phyloP scores from a whole-genome alignment of 345 rosid genomes.

The Brassica juncea region DNA sequence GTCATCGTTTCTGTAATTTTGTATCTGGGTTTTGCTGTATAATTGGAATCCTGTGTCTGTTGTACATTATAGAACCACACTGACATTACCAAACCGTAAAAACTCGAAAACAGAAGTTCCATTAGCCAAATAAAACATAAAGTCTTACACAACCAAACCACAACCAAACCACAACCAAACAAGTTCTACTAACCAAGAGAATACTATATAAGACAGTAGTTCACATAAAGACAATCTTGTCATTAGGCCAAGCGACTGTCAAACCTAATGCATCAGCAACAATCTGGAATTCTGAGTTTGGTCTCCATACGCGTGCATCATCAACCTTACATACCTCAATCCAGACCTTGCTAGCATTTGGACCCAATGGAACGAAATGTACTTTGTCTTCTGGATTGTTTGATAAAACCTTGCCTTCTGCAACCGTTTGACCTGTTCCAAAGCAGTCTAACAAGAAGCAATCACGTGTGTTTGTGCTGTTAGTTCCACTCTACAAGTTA shows the following conservation, averaged over 20 bases:
- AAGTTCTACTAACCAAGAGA: not conserved
- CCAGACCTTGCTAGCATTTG: not conserved
- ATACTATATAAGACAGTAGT: not conserved
- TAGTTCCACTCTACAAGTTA: too few relatives aligned
- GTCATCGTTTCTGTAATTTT: too few relatives aligned
- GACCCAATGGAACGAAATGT: not conserved
- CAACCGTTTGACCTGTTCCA: not conserved
- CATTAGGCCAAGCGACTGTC: not conserved
- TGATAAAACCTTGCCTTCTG: not conserved
- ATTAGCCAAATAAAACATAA: not conserved
- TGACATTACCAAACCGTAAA: too few relatives aligned
- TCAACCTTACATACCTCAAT: not conserved
- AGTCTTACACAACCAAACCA: not conserved
- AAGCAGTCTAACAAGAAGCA: not conserved
- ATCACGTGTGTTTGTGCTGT: too few relatives aligned
- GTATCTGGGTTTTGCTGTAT: too few relatives aligned
- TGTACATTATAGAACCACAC: too few relatives aligned
- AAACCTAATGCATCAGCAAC: slow-evolving; percentile 1
- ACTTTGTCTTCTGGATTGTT: not conserved
- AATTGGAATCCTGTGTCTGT: too few relatives aligned
- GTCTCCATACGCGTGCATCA: not conserved
- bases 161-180: not conserved
- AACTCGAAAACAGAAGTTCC: too few relatives aligned
- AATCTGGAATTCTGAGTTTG: not conserved
- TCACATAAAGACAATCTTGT: not conserved